Conservation (phyloP, 805 yeast genomes). For the Wickerhamomyces pijperi region DNA sequence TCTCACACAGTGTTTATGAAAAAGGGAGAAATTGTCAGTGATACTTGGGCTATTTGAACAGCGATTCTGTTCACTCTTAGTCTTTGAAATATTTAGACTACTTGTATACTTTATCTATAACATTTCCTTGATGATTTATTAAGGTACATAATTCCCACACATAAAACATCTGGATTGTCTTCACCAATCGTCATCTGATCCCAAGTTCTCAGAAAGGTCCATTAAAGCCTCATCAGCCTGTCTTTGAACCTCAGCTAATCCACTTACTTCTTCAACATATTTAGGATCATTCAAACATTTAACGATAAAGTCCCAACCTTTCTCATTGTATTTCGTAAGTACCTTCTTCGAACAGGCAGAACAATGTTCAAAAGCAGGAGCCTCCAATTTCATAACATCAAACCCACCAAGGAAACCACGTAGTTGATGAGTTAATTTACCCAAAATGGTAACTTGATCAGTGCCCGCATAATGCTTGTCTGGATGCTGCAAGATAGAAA, state of each 20-base stretch:
- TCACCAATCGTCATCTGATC: conserved; percentile 15
- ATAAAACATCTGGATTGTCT: too few species aligned
- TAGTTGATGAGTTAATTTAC: conserved; percentile 79
- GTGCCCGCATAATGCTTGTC: conserved; percentile 25
- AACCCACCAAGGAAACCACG: conserved; percentile 74
- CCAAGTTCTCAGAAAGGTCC: conserved; percentile 16
- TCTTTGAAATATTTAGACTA: too few species aligned
- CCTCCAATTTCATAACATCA: conserved; percentile 49
- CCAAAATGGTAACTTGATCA: conserved; percentile 33
- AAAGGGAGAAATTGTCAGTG: not conserved
- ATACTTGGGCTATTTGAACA: not conserved
- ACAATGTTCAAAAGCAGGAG: conserved; percentile 69
- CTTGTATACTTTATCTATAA: too few species aligned
- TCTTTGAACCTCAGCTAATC: conserved; percentile 61
- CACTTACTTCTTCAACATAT: conserved; percentile 69
- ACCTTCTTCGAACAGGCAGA: conserved; percentile 75
- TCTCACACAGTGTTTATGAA: not conserved
- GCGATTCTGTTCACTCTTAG: too few species aligned
- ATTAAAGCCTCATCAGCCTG: conserved; percentile 41
- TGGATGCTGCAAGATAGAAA: conserved; percentile 63
- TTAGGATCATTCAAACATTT: conserved; percentile 54
- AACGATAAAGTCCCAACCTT: conserved; percentile 77
- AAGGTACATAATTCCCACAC: too few species aligned
- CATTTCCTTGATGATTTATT: too few species aligned
- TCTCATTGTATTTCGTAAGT: conserved; percentile 32